Conservation (phyloP, 2,329 filamentous ascomycete genomes). For the Colletotrichum higginsianum region DNA sequence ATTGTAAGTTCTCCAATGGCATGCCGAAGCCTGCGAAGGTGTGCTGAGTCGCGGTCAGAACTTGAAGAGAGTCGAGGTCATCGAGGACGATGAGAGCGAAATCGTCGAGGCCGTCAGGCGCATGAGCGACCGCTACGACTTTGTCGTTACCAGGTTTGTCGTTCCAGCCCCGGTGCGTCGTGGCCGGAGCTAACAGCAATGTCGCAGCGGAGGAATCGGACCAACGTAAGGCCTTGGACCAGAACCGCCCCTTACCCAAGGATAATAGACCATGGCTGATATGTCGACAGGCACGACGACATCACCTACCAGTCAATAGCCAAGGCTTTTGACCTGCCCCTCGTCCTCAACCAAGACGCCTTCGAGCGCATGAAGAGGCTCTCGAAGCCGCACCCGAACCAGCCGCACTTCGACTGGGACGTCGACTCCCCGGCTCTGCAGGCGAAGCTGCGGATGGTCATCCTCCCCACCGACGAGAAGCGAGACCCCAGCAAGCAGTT, state of each 20-base stretch:
- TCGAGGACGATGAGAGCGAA: slow-evolving; percentile 91
- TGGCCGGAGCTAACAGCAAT: slow-evolving; percentile 34
- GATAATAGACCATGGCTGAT: slow-evolving; percentile 3
- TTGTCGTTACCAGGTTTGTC: slow-evolving; percentile 85
- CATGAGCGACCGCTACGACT: slow-evolving; percentile 92
- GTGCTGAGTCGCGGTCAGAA: slow-evolving; percentile 58
- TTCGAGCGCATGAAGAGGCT: slow-evolving; percentile 87
- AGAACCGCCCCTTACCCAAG: neutral
- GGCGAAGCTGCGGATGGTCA: slow-evolving; percentile 92
- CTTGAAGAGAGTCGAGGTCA: slow-evolving; percentile 91
- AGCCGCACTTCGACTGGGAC: slow-evolving; percentile 88
- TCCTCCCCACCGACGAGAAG: slow-evolving; percentile 82
- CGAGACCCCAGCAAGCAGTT: slow-evolving; percentile 79
- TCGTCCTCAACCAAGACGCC: slow-evolving; percentile 83
- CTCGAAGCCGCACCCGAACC: slow-evolving; percentile 79
- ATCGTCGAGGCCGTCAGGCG: slow-evolving; percentile 89
- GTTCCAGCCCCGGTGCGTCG: neutral
- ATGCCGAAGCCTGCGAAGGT: no score
- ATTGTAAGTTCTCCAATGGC: slow-evolving; percentile 61
- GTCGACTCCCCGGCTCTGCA: slow-evolving; percentile 81
- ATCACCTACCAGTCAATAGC: slow-evolving; percentile 97
- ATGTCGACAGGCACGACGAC: slow-evolving; percentile 84
- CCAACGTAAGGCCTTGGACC: slow-evolving; percentile 77
- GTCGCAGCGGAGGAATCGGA: slow-evolving; percentile 85
- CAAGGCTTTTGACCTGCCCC: slow-evolving; percentile 84